Conservation (phyloP, 129 eudicot species). For the Lonicera japonica region DNA sequence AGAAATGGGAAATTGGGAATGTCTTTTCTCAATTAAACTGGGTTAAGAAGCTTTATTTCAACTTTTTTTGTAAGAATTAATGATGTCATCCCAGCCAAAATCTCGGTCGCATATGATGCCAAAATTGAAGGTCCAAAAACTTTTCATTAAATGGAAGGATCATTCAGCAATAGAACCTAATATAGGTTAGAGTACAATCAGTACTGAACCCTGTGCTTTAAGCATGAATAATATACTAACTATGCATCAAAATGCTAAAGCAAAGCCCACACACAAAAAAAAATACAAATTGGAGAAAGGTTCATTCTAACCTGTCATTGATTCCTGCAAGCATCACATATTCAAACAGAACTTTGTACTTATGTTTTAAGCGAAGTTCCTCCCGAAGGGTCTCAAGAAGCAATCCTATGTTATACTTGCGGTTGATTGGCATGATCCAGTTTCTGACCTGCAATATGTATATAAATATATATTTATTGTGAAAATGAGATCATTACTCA, state of each 20-base stretch:
- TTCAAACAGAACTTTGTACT: slow-evolving; percentile 80
- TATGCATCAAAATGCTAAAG: background rate
- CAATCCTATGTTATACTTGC: slow-evolving; percentile 72
- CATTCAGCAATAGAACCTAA: too few species aligned
- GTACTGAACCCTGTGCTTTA: too few species aligned
- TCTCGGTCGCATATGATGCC: too few species aligned
- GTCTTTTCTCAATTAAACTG: too few species aligned
- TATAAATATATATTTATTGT: background rate
- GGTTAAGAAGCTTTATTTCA: too few species aligned
- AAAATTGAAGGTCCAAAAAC: too few species aligned
- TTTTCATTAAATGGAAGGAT: too few species aligned
- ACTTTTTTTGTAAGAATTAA: too few species aligned
- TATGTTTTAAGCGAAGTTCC: slow-evolving; percentile 54
- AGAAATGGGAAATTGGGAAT: too few species aligned
- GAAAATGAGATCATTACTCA: background rate
- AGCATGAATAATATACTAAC: background rate
- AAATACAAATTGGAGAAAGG: background rate
- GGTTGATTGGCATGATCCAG: slow-evolving; percentile 99
- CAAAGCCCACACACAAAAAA: background rate
- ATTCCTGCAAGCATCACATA: slow-evolving; percentile 95
- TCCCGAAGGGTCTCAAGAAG: slow-evolving; percentile 84
- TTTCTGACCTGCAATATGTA: slow-evolving; percentile 56
- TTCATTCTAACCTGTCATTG: slow-evolving; percentile 68
- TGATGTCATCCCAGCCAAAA: too few species aligned
- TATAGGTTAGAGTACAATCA: too few species aligned